These are phyloP conservation scores for Dysphania ambrosioides DNA, from an alignment of 148 eudicot species.

Conservation along the genomic window DNA sequence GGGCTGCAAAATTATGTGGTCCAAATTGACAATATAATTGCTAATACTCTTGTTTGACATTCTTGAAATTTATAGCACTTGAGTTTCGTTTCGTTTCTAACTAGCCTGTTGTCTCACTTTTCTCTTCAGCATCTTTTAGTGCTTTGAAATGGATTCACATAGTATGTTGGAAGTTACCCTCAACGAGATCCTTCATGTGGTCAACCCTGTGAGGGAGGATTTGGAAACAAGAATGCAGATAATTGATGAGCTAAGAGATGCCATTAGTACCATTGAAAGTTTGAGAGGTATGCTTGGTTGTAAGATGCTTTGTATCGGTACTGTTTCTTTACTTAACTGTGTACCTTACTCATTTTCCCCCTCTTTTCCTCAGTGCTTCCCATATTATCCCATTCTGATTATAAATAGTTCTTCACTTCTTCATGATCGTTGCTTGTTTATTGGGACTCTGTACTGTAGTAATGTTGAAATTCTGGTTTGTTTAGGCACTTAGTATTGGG, in stretches of 20 bases:
- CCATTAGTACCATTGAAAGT: constrained; percentile 58
- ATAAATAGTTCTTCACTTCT: too few relatives aligned
- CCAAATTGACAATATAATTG: background rate
- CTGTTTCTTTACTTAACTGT: background rate
- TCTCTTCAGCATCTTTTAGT: constrained; percentile 20
- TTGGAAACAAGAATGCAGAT: constrained; percentile 52
- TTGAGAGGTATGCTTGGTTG: constrained; percentile 59
- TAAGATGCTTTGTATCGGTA: background rate
- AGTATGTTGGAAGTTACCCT: constrained; percentile 48
- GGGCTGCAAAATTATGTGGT: background rate
- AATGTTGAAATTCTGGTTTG: background rate
- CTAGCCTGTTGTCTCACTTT: constrained; percentile 2
- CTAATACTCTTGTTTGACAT: background rate
- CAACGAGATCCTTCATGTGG: constrained; percentile 46
- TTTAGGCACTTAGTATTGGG: background rate
- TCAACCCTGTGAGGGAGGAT: constrained; percentile 62
- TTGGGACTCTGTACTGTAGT: background rate
- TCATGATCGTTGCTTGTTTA: background rate
- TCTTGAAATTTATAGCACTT: background rate
- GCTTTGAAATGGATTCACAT: constrained; percentile 42
- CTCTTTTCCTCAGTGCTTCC: background rate
- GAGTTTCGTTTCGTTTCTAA: background rate
- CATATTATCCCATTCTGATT: background rate
- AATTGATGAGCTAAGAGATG: constrained; percentile 49
- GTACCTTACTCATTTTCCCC: background rate